Conservation (phyloP, 345 rosid species). For the Crucihimalaya himalaica region DNA sequence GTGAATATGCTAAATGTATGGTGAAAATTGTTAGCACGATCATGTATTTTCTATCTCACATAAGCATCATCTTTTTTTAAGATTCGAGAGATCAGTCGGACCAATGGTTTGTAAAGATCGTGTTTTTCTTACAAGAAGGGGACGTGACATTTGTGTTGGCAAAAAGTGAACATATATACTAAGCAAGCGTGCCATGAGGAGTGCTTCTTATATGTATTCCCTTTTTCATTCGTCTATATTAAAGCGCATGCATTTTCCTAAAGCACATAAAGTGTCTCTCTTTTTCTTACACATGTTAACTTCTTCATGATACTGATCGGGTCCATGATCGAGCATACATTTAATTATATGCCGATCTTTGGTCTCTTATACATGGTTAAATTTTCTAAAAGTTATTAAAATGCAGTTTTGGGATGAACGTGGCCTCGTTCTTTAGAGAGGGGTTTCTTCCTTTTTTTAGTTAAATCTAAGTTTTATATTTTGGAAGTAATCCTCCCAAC, state of each 20-base stretch:
- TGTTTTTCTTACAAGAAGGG: slow-evolving; percentile 33
- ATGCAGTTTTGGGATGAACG: neutral
- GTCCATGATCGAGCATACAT: slow-evolving; percentile 25
- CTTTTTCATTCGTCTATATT: slow-evolving; percentile 28
- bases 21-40: slow-evolving; percentile 8
- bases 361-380: slow-evolving; percentile 15
- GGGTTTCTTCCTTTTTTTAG: neutral
- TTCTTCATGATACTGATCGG: slow-evolving; percentile 31
- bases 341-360: slow-evolving; percentile 4
- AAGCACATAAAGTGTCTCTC: slow-evolving; percentile 33
- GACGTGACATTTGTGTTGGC: slow-evolving; percentile 39
- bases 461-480: slow-evolving; percentile 8
- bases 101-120: slow-evolving; percentile 29
- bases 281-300: slow-evolving; percentile 32
- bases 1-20: slow-evolving; percentile 6
- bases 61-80: neutral
- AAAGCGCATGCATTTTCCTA: slow-evolving; percentile 35
- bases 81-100: slow-evolving; percentile 13
- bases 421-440: slow-evolving; percentile 9
- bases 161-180: slow-evolving; percentile 31
- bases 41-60: neutral
- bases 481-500: neutral
- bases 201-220: slow-evolving; percentile 29
- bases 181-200: slow-evolving; percentile 38
- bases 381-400: neutral